Evolutionary conservation across 2,329 filamentous ascomycete genomes (phyloP), one percentile per base, ranked within the genome.

Genomic region (Colletotrichum musicola): DNA sequence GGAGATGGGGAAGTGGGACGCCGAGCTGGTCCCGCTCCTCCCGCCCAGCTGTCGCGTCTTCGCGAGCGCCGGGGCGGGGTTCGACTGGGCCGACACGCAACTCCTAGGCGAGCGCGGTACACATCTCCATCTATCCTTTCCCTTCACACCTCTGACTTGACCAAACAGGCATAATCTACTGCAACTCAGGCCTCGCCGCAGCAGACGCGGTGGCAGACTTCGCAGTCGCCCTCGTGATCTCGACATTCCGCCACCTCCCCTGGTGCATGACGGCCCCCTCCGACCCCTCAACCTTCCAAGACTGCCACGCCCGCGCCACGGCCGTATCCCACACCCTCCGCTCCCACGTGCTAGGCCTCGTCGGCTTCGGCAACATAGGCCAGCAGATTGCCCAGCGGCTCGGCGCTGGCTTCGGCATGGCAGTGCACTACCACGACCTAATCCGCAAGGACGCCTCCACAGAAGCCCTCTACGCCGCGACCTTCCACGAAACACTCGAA

Each of bases 141-240:
- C 14, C 12, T n/a, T n/a, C n/a, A n/a, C n/a, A n/a, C n/a, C n/a
- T n/a, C n/a, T n/a, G n/a, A n/a, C n/a, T n/a, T n/a, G n/a, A n/a
- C n/a, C 22, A 40, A 22, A 40, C 54, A 86, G 86, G 89, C 44
- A 87, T 92, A 70, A 79, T 91, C 59, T 94, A 93, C 80, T 93
- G 91, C 82, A 93, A 94, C 79, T 86, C 89, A 3, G 91, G 90
- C 1, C 85, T 89, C 1, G 90, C 91, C 0, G 90, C 90, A 42
- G 90, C 90, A 6, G 92, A 94, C 74, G 88, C 91, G 4, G 91
- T 93, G 1, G 91, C 91, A 58, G 92, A 94, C 77, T 88, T 92
- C 70, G 88, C 90, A 18, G 83, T 93, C 47, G 90, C 89, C 74
- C 85, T 92, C 73, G 87, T 94, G 72, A 86, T 94, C 57, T 86